Conservation (phyloP, 768 basidiomycete genomes). For the Ramaria sp. region DNA sequence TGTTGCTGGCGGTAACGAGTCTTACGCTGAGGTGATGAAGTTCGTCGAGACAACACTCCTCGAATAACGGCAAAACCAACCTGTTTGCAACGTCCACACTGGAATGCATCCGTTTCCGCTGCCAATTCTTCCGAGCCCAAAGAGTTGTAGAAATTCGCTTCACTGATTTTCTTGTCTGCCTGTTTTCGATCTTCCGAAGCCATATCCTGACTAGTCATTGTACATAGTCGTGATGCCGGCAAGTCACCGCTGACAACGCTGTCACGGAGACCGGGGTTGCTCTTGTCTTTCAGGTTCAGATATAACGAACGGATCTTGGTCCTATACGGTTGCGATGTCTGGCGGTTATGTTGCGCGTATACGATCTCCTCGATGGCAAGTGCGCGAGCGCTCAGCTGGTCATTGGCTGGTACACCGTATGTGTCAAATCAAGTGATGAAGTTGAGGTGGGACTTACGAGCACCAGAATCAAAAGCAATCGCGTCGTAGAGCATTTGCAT, state of each 20-base stretch:
- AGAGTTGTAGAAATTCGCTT: slow-evolving; percentile 84
- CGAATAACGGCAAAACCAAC: slow-evolving; percentile 22
- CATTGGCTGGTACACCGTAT: slow-evolving; percentile 33
- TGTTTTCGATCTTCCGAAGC: slow-evolving; percentile 87
- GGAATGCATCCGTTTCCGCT: slow-evolving; percentile 97
- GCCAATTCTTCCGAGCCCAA: slow-evolving; percentile 82
- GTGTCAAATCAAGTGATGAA: background rate
- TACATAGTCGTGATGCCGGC: slow-evolving; percentile 54
- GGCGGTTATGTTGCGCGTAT: slow-evolving; percentile 28
- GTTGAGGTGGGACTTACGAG: slow-evolving; percentile 51
- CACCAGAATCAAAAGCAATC: slow-evolving; percentile 73
- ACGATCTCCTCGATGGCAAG: slow-evolving; percentile 64
- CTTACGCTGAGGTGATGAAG: slow-evolving; percentile 43
- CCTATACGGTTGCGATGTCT: slow-evolving; percentile 44
- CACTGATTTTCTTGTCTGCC: slow-evolving; percentile 69
- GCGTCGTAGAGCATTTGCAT: slow-evolving; percentile 87
- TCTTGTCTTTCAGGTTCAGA: slow-evolving; percentile 92
- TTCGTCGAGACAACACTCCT: background rate
- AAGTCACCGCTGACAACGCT: slow-evolving; percentile 80
- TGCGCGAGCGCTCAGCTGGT: slow-evolving; percentile 57
- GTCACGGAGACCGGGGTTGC: slow-evolving; percentile 79
- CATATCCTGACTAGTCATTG: slow-evolving; percentile 88
- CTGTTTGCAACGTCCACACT: slow-evolving; percentile 92
- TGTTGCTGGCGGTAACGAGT: slow-evolving; percentile 93
- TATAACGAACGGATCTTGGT: slow-evolving; percentile 78